phyloP scores from a whole-genome alignment of 2,329 filamentous ascomycete genomes.

The Fusarium graminum region DNA sequence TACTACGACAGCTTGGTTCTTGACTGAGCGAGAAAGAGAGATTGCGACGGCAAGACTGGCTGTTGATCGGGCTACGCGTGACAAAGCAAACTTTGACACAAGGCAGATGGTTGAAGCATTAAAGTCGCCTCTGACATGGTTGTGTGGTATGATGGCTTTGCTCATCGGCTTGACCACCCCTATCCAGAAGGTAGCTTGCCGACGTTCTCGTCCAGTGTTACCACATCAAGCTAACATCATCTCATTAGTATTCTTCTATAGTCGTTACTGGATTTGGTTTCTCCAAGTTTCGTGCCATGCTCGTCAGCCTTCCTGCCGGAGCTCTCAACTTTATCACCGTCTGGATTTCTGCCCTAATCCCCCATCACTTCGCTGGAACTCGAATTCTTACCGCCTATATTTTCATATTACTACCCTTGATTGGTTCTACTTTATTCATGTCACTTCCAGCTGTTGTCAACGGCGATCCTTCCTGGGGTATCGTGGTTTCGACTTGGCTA shows the following conservation, averaged over 20 bases:
- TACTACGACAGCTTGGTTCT: conserved; percentile 37
- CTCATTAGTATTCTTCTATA: conserved; percentile 19
- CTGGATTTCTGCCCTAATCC: conserved; percentile 41
- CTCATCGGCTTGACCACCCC: conserved; percentile 41
- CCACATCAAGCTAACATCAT: not conserved
- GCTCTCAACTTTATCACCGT: conserved; percentile 37
- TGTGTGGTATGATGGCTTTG: conserved; percentile 39
- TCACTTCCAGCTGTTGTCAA: conserved; percentile 27
- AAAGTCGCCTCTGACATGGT: conserved; percentile 29
- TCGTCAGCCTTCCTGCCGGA: conserved; percentile 24
- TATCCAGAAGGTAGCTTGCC: conserved; percentile 37
- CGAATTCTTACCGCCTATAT: conserved; percentile 33
- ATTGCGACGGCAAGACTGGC: conserved; percentile 33
- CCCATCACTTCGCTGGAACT: conserved; percentile 35
- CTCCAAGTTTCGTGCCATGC: conserved; percentile 29
- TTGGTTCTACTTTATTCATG: conserved; percentile 30
- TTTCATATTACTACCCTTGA: conserved; percentile 18
- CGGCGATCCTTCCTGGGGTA: conserved; percentile 37
- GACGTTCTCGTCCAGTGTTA: too few relatives aligned
- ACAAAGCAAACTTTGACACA: conserved; percentile 30
- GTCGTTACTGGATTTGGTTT: conserved; percentile 31
- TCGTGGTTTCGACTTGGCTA: conserved; percentile 47
- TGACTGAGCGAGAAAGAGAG: conserved; percentile 37
- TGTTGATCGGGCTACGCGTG: conserved; percentile 33
- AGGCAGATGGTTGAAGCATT: conserved; percentile 43